A percentile compares a stretch with the other conserved stretches of the same genome.
These are phyloP conservation scores for Xanthoparmelia taractica DNA, from an alignment of 495 filamentous ascomycete species.

Conservation along the genomic window DNA sequence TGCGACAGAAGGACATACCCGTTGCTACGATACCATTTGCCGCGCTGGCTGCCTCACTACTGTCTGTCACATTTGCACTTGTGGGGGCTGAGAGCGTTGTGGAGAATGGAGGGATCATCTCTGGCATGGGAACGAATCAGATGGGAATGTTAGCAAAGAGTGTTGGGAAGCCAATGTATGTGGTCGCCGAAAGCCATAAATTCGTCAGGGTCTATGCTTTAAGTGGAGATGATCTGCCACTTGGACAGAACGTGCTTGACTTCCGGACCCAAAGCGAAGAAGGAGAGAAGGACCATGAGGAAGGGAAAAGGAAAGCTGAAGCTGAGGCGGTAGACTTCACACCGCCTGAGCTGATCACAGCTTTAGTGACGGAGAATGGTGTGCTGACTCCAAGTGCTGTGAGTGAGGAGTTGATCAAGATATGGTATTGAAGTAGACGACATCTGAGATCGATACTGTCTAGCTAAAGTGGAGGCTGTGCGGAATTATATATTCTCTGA, in stretches of 20 bases:
- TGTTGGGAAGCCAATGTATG: slow-evolving; percentile 74
- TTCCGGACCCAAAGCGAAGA: slow-evolving; percentile 48
- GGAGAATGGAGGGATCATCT: slow-evolving; percentile 88
- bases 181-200: slow-evolving; percentile 92
- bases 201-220: slow-evolving; percentile 77
- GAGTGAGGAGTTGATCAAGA: slow-evolving; percentile 70
- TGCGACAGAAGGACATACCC: slow-evolving; percentile 65
- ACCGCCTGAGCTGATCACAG: slow-evolving; percentile 71
- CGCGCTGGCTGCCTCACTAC: slow-evolving; percentile 77
- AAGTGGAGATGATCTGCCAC: slow-evolving; percentile 67
- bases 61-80: slow-evolving; percentile 71
- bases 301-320: slow-evolving; percentile 25
- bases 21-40: slow-evolving; percentile 77
- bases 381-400: slow-evolving; percentile 69
- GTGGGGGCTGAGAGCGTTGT: slow-evolving; percentile 93
- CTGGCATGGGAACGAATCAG: slow-evolving; percentile 84
- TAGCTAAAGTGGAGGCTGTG: not conserved
- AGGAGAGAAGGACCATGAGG: slow-evolving; percentile 27
- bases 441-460: not conserved
- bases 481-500: not conserved
- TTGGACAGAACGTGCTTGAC: slow-evolving; percentile 66
- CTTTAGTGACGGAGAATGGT: slow-evolving; percentile 69
- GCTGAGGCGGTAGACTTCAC: slow-evolving; percentile 76
- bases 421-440: slow-evolving; percentile 52
- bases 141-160: slow-evolving; percentile 74